Base-by-base conservation (phyloP, 2,329 filamentous ascomycete species). In the Ascochyta lentis region DNA sequence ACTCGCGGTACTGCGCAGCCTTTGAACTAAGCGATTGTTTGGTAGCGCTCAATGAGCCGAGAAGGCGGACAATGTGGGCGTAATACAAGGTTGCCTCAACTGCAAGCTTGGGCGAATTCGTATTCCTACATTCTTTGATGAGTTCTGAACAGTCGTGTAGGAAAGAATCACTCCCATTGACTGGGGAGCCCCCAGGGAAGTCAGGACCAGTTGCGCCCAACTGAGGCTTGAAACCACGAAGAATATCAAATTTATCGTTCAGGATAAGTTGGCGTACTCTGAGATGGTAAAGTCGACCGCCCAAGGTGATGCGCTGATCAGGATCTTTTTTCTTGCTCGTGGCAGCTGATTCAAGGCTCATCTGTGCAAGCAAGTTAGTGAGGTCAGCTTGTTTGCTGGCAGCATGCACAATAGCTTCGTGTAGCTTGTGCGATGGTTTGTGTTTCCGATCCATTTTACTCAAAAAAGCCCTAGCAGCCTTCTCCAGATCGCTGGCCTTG, bases 361-460 rank as follows among this genome's bases (percentile, higher is more conserved):
- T 47, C 26, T 44, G 49, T 27, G 56, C 54, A 31, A 72, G 34
- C 3, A 41, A 33, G 9, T 46, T 44, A 26, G 68, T 67, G 7
- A 74, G 48, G 41, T 66, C 42, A 10, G 24, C 12, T 13, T 54
- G 35, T 24, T 49, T 49, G 6, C 41, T 22, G 38, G 51, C 59
- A 6, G 64, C 60, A 39, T 71, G 58, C 6, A 74, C 26, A 0
- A 61, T 74, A 12, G 77, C 76, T 40, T 78, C 70, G 27, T 77
- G 68, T 13, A 79, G 74, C 46, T 76, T 78, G 42, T 73, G 68
- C 0, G 66, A 66, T 2, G 76, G 76, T 39, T 79, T 71, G 43
- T 78, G 66, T 38, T 70, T 69, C 9, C 69, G 61, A 13, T 63
- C 59, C 24, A 61, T 56, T 23, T 55, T 64, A 3, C 31, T 43